A percentile compares a stretch with the other conserved stretches of the same genome.
Conservation (phyloP, 225 moss, liverwort and hornwort genomes). For the Thuidium tamariscinum region DNA sequence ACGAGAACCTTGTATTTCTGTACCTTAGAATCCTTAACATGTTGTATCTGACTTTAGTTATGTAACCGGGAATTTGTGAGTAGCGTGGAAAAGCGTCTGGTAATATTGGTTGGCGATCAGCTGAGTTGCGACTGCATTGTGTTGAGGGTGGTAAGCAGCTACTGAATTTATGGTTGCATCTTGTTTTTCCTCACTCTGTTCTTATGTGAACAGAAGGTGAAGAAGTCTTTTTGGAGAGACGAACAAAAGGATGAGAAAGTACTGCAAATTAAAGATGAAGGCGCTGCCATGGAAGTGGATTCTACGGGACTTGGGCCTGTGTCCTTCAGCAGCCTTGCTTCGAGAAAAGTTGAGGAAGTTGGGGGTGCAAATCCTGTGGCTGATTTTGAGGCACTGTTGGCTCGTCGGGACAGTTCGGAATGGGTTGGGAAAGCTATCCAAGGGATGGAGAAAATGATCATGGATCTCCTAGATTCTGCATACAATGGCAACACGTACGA, state of each 20-base stretch:
- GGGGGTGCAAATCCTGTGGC: constrained; percentile 69
- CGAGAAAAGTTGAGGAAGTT: constrained; percentile 72
- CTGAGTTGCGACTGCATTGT: neutral
- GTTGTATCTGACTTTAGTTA: neutral
- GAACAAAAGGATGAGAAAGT: constrained; percentile 34
- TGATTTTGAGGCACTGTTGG: constrained; percentile 84
- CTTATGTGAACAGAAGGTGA: constrained; percentile 34
- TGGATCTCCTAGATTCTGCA: constrained; percentile 69
- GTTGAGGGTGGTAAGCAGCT: neutral
- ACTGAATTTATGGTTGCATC: neutral
- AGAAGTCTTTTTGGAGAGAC: constrained; percentile 74
- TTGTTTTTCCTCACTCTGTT: neutral
- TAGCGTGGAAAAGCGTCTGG: neutral
- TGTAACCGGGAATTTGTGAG: neutral
- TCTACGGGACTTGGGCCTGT: constrained; percentile 38
- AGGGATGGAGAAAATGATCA: constrained; percentile 81
- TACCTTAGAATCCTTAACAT: neutral
- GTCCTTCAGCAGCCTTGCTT: constrained; percentile 51
- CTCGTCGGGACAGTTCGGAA: constrained; percentile 73
- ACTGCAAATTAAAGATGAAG: constrained; percentile 38
- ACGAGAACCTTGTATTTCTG: neutral
- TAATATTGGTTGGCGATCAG: neutral
- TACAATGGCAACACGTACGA: constrained; percentile 88
- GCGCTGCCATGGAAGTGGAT: constrained; percentile 46
- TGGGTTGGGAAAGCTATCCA: constrained; percentile 74